phyloP scores from a whole-genome alignment of 1,284 basidiomycete genomes.

The Irpex lacteus region DNA sequence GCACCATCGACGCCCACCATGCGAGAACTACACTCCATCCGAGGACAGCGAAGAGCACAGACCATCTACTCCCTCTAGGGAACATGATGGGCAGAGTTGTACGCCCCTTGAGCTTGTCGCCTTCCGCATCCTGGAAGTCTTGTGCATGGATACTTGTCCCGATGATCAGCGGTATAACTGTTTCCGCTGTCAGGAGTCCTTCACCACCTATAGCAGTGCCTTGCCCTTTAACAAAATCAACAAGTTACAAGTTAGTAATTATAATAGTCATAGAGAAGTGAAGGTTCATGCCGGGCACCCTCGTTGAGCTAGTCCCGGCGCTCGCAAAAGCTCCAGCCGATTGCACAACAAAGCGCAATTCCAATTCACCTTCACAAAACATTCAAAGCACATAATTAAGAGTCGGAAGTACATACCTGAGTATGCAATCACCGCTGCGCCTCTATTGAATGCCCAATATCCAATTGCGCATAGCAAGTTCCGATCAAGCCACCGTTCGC shows the following conservation, averaged over 20 bases:
- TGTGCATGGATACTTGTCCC: slow-evolving; percentile 39
- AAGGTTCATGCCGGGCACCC: background rate
- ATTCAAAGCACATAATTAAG: too few relatives aligned
- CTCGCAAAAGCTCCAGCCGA: background rate
- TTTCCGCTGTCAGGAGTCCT: background rate
- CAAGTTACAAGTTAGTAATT: background rate
- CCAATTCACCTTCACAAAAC: too few relatives aligned
- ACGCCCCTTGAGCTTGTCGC: slow-evolving; percentile 33
- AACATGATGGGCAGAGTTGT: slow-evolving; percentile 35
- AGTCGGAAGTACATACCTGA: background rate
- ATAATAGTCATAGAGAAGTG: background rate
- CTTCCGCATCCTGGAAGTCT: slow-evolving; percentile 39
- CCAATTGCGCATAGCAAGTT: background rate
- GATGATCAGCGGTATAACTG: slow-evolving; percentile 18
- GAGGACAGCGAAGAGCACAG: background rate
- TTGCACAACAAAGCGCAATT: background rate
- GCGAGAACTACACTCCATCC: background rate
- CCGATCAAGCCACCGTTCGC: background rate
- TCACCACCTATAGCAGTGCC: background rate
- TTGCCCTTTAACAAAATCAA: background rate
- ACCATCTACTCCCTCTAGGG: slow-evolving; percentile 16
- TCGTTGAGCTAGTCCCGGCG: background rate
- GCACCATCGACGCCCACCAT: background rate
- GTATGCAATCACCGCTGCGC: background rate
- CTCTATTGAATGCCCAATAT: background rate